Evolutionary conservation across 768 basidiomycete species (phyloP).

Genomic region (Psilocybe sp.): DNA sequence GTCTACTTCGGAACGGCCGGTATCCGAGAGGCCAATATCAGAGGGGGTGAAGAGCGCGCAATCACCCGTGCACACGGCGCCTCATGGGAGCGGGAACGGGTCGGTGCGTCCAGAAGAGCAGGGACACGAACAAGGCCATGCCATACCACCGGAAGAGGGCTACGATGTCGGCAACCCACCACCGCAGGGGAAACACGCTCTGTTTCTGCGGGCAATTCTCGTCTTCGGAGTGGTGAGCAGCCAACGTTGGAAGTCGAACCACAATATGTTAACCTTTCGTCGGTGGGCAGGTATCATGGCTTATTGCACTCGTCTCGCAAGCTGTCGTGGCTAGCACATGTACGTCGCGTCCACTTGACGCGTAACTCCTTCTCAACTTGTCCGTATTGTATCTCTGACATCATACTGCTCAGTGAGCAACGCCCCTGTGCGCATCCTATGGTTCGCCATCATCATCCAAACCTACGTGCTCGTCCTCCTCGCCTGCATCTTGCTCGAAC

Average conservation of each 20-base stretch:
- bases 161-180: background rate
- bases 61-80: background rate
- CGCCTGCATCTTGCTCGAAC: slow-evolving; percentile 54
- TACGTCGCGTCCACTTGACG: slow-evolving; percentile 12
- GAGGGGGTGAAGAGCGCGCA: background rate
- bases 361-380: background rate
- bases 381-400: background rate
- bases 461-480: slow-evolving; percentile 65
- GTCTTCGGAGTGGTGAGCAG: slow-evolving; percentile 2
- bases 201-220: background rate
- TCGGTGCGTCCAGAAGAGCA: background rate
- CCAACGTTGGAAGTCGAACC: background rate
- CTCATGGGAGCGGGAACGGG: background rate
- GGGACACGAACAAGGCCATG: background rate
- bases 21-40: background rate
- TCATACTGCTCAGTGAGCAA: slow-evolving; percentile 30
- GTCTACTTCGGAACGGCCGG: background rate
- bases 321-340: slow-evolving; percentile 46
- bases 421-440: slow-evolving; percentile 52
- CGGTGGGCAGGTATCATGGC: slow-evolving; percentile 43
- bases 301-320: slow-evolving; percentile 56
- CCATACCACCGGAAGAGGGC: background rate
- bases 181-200: background rate
- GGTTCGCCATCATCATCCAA: slow-evolving; percentile 73
- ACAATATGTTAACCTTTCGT: background rate